Evolutionary conservation across 805 yeast genomes (phyloP).

Genomic region (Metschnikowia lochheadii): DNA sequence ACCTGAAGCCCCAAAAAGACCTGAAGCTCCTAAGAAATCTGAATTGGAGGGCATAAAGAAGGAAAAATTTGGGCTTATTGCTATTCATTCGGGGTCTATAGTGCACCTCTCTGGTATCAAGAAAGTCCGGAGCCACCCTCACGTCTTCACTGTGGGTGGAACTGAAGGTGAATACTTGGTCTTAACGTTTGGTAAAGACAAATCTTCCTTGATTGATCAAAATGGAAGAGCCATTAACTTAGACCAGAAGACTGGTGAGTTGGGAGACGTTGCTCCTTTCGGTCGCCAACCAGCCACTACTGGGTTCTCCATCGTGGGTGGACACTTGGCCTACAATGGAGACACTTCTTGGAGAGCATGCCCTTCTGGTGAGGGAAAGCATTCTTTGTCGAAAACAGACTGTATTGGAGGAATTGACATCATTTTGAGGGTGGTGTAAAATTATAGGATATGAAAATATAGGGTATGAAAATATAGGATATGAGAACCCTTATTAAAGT

Average conservation of each 20-base stretch:
- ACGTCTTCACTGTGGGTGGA: constrained; percentile 17
- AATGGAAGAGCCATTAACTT: background rate
- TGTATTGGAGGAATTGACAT: constrained; percentile 29
- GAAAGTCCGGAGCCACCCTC: too few relatives aligned
- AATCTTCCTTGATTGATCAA: background rate
- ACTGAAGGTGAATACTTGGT: constrained; percentile 22
- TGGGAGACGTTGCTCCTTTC: constrained; percentile 5
- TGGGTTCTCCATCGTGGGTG: constrained; percentile 37
- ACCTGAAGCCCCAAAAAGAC: too few relatives aligned
- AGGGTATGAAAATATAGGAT: too few relatives aligned
- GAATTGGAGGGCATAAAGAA: too few relatives aligned
- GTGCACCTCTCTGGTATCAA: too few relatives aligned
- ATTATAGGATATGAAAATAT: too few relatives aligned
- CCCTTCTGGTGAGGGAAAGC: constrained; percentile 25
- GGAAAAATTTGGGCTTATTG: too few relatives aligned
- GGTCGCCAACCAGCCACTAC: constrained; percentile 30
- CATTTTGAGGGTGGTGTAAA: constrained; percentile 17
- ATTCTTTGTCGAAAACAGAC: constrained; percentile 21
- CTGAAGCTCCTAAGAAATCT: too few relatives aligned
- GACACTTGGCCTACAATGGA: constrained; percentile 33
- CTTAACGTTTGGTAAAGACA: background rate
- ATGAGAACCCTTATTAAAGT: too few relatives aligned
- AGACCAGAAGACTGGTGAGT: background rate
- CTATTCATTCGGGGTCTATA: too few relatives aligned
- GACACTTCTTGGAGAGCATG: constrained; percentile 37